phyloP scores from a whole-genome alignment of 805 yeast species.

The Ogataea philodendri region DNA sequence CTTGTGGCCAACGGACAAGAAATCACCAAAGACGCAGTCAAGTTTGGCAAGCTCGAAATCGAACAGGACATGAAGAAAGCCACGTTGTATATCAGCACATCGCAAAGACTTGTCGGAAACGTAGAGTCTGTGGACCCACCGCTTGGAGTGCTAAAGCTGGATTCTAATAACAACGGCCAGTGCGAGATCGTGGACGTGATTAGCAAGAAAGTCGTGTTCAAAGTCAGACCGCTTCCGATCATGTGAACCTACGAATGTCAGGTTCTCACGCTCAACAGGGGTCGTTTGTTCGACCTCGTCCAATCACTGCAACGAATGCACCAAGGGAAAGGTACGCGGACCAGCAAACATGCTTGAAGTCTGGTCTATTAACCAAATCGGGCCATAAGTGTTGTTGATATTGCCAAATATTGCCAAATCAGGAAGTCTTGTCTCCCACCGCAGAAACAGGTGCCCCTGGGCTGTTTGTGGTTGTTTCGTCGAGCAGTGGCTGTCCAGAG shows the following conservation, averaged over 20 bases:
- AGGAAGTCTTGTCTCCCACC: background rate
- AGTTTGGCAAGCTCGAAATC: constrained; percentile 48
- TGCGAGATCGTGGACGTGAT: constrained; percentile 61
- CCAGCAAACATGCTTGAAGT: too few species aligned
- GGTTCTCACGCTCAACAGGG: constrained; percentile 7
- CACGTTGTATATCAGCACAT: constrained; percentile 60
- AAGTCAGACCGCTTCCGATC: constrained; percentile 71
- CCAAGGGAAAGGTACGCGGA: background rate
- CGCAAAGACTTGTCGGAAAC: constrained; percentile 66
- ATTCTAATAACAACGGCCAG: constrained; percentile 27
- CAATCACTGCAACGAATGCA: background rate
- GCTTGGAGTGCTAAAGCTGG: constrained; percentile 56
- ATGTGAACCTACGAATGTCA: constrained; percentile 41
- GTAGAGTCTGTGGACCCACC: constrained; percentile 62
- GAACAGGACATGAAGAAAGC: constrained; percentile 47
- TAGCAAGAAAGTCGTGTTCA: constrained; percentile 56
- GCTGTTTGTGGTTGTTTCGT: constrained; percentile 2
- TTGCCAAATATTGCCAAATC: constrained; percentile 1
- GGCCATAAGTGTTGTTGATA: too few species aligned
- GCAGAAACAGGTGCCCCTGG: constrained; percentile 4
- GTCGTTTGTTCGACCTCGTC: too few species aligned
- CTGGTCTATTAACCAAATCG: too few species aligned
- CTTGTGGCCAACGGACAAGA: constrained; percentile 6
- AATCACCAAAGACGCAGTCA: constrained; percentile 40
- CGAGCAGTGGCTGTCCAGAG: background rate